Evolutionary conservation across 108 stramenopile genomes (phyloP), one percentile per base, ranked within the genome.

Genomic region (Fistulifera pelliculosa): DNA sequence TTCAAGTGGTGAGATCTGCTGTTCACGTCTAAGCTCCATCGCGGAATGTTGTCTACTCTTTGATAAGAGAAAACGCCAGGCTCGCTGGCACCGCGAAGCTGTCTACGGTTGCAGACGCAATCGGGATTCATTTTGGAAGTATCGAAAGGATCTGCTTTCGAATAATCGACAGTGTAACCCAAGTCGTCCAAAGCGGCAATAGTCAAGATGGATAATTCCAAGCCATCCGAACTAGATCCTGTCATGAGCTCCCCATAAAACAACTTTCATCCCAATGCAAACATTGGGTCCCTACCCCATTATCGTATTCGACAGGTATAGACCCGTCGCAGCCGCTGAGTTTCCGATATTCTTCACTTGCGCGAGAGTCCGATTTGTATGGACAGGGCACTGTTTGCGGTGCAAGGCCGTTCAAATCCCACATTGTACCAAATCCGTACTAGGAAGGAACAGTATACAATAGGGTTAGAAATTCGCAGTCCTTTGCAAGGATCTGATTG

Each of bases 231-330:
- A 14, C 12, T 41, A 14, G 14, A 13, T 41, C 40, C 14, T 41
- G 40, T 13, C 40, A 41, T 41, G 40, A 14, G 40, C 31, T 27
- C 13, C 10, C 16, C 11, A 12, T 8, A 15, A 48, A 18, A 19
- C 47, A 48, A 17, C 18, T 19, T 18, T 48, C 47, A 10, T 48
- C 47, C 47, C 47, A 48, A n/a, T n/a, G n/a, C n/a, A n/a, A n/a
- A n/a, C n/a, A n/a, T n/a, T n/a, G n/a, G n/a, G n/a, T 15, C 10
- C 47, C 47, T 10, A 10, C 47, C 10, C 47, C 47, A 10, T 19
- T 10, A 16, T 16, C n/a, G 13, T 15, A 10, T 19, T 48, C 47
- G 18, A 48, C 47, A 10, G 47, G 47, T 10, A 19, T 15, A 17
- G 47, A 13, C 18, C n/a, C n/a, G 18, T 15, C n/a, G 27, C 26